These are phyloP conservation scores for Chaetomium globosum DNA, from an alignment of 2,329 filamentous ascomycete species.

Conservation along the genomic window DNA sequence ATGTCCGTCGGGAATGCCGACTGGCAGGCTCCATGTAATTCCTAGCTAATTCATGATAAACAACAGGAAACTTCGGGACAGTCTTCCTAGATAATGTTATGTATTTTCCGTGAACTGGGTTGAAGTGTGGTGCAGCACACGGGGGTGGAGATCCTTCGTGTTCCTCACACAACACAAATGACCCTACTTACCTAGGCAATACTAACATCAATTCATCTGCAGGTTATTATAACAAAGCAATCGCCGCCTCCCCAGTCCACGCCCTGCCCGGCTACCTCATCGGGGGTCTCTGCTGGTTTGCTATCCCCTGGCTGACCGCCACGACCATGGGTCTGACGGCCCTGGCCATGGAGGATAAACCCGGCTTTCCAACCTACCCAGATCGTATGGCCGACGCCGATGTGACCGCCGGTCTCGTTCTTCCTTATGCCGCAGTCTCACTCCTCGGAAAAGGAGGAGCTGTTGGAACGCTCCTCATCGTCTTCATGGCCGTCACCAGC, in stretches of 20 bases:
- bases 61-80: slow-evolving; percentile 67
- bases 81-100: slow-evolving; percentile 77
- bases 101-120: too few relatives aligned
- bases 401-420: slow-evolving; percentile 78
- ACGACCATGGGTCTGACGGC: slow-evolving; percentile 86
- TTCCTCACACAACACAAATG: too few relatives aligned
- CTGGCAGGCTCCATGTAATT: too few relatives aligned
- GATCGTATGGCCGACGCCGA: slow-evolving; percentile 72
- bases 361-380: slow-evolving; percentile 71
- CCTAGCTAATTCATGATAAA: not conserved
- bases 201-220: too few relatives aligned
- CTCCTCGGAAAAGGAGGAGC: slow-evolving; percentile 81
- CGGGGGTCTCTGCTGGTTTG: slow-evolving; percentile 87
- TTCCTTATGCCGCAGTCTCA: slow-evolving; percentile 83
- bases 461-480: slow-evolving; percentile 73
- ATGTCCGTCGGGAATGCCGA: too few relatives aligned
- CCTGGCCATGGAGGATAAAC: slow-evolving; percentile 74
- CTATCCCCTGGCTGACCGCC: slow-evolving; percentile 85
- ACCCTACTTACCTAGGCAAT: too few relatives aligned
- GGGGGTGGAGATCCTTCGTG: too few relatives aligned
- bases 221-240: slow-evolving; percentile 89
- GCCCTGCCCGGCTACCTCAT: slow-evolving; percentile 87
- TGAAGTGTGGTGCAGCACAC: too few relatives aligned
- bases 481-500: slow-evolving; percentile 89
- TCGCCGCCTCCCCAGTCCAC: slow-evolving; percentile 81